A percentile compares a stretch with the other conserved stretches of the same genome.
These are phyloP conservation scores for Oryza nivara DNA, from an alignment of 176 grass and related monocot species.

Conservation along the genomic window DNA sequence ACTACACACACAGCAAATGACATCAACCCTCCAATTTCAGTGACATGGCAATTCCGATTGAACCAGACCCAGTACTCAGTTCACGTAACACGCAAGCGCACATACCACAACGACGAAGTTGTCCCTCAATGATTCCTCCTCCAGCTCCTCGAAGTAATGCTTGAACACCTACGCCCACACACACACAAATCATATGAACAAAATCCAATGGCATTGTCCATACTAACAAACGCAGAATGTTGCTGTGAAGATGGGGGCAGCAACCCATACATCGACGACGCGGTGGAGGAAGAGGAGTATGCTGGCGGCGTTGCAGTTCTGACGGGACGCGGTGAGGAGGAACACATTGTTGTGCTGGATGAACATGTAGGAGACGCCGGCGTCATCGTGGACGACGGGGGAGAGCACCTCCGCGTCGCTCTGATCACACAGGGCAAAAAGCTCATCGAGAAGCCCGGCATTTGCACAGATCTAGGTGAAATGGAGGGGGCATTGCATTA, in stretches of 20 bases:
- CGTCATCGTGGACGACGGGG: slow-evolving; percentile 62
- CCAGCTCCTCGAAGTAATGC: slow-evolving; percentile 79
- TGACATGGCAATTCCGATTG: not conserved
- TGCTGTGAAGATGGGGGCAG: not conserved
- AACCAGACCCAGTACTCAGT: not conserved
- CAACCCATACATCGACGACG: slow-evolving; percentile 49
- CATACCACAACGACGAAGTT: slow-evolving; percentile 85
- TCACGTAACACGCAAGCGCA: slow-evolving; percentile 10
- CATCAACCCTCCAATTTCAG: slow-evolving; percentile 3
- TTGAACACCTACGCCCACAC: slow-evolving; percentile 61
- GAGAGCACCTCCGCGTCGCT: slow-evolving; percentile 68
- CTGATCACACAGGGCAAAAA: slow-evolving; percentile 7
- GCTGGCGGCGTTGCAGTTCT: slow-evolving; percentile 75
- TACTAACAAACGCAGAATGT: not conserved
- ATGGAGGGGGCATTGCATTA: not conserved
- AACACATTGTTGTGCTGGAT: slow-evolving; percentile 87
- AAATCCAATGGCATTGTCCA: not conserved
- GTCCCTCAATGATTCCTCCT: slow-evolving; percentile 82
- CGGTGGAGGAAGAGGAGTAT: slow-evolving; percentile 79
- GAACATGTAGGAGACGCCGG: slow-evolving; percentile 76
- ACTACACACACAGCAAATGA: slow-evolving; percentile 44
- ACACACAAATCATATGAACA: not conserved
- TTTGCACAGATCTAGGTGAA: not conserved
- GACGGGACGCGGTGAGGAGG: slow-evolving; percentile 59
- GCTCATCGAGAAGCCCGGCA: not conserved